Base-by-base conservation (phyloP, 2,329 filamentous ascomycete species). In the Aspergillus jensenii region DNA sequence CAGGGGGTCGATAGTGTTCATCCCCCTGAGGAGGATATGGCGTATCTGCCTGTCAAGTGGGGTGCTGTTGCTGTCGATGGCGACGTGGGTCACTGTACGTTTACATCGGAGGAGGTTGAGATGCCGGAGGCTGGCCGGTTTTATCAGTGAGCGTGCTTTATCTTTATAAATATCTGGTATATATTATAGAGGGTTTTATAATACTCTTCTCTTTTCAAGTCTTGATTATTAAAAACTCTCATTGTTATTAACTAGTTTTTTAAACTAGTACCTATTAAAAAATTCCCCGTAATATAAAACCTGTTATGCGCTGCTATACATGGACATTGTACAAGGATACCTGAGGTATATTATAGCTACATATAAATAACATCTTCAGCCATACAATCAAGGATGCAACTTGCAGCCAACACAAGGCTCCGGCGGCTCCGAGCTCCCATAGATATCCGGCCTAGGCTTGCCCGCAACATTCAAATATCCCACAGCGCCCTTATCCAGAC, bases 381-480 rank as follows among this genome's bases (percentile, higher is more conserved):
- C 31, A 9, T 33, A 33, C 31, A 33, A 12, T 37, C 14, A 37
- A 37, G 35, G 35, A 37, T 37, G 35, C 15, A 37, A n/a, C 35
- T 37, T 37, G 35, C 35, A 37, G 5, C 35, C 35, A 37, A 37
- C 35, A 37, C 35, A 37, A 2, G 35, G 35, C 12, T 14, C 35
- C 4, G 35, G 35, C 14, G 35, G 35, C 35, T 37, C 5, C 6
- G 35, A 11, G 7, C 72, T 57, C 31, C 15, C 12, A 8, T 37
- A 37, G 15, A 37, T 37, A n/a, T 71, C 67, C 3, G 67, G 68
- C 17, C 64, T 61, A 11, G 60, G 64, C 19, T 66, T 59, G 2
- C 71, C 71, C 8, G 71, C 63, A 23, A 73, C 71, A 59, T 73
- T 74, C 56, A 73, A 58, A 52, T 68, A 74, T 2, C 71, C 71